Percentiles rank a stretch among this genome's conserved stretches.
Conservation (phyloP, 257 asterid species). For the Schizonepeta tenuifolia region DNA sequence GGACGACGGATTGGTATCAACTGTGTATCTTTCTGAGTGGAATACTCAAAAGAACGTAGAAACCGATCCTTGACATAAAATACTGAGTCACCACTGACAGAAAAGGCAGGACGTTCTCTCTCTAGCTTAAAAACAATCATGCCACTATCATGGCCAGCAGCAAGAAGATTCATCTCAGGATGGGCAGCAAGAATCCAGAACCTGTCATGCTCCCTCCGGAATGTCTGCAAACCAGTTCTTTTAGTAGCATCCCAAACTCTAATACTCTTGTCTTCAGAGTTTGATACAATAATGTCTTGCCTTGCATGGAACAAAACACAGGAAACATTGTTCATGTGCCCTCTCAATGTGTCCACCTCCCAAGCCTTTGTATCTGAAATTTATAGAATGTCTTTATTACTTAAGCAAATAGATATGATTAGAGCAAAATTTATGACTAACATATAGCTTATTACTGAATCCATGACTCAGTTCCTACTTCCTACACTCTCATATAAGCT, state of each 20-base stretch:
- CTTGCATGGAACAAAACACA: slow-evolving; percentile 84
- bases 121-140: slow-evolving; percentile 96
- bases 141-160: slow-evolving; percentile 99
- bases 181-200: slow-evolving; percentile 97
- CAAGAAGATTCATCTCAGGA: slow-evolving; percentile 98
- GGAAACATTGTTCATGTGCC: slow-evolving; percentile 97
- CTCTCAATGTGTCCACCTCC: slow-evolving; percentile 99
- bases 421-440: slow-evolving; percentile 4
- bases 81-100: slow-evolving; percentile 76
- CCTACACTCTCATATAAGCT: slow-evolving; percentile 15
- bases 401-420: slow-evolving; percentile 16
- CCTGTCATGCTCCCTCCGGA: slow-evolving; percentile 97
- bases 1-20: slow-evolving; percentile 92
- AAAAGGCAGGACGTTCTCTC: slow-evolving; percentile 97
- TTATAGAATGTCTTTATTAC: slow-evolving; percentile 12
- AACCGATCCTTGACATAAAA: slow-evolving; percentile 88
- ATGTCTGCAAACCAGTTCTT: slow-evolving; percentile 95
- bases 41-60: slow-evolving; percentile 79
- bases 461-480: not conserved
- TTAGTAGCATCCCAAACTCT: slow-evolving; percentile 99
- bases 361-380: slow-evolving; percentile 95
- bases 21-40: slow-evolving; percentile 87
- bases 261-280: slow-evolving; percentile 97
- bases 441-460: not conserved
- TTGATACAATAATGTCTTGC: slow-evolving; percentile 94